phyloP scores from a whole-genome alignment of 495 filamentous ascomycete genomes.

The Geopyxis carbonaria region DNA sequence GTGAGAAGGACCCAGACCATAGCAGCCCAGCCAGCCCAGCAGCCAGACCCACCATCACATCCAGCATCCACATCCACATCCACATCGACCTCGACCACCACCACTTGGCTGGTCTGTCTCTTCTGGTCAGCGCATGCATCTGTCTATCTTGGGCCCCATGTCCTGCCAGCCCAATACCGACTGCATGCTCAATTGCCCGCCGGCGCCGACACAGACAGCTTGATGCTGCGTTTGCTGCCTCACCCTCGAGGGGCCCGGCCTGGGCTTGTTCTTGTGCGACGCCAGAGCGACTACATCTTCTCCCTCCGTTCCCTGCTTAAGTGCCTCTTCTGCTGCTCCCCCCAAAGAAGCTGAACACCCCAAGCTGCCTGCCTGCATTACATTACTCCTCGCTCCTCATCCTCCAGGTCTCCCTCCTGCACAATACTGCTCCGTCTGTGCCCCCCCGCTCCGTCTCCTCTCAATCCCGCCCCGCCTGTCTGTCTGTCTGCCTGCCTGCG shows the following conservation, averaged over 20 bases:
- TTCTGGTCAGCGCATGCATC: no score
- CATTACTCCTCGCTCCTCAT: neutral
- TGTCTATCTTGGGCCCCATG: no score
- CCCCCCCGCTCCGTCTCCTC: neutral
- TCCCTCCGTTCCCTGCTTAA: conserved; percentile 1
- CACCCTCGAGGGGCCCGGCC: neutral
- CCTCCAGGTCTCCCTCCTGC: neutral
- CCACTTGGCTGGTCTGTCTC: no score
- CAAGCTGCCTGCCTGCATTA: no score
- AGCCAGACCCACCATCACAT: no score
- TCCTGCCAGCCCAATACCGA: conserved; percentile 7
- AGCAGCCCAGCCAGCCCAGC: no score
- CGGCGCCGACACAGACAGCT: neutral
- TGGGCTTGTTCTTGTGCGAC: conserved; percentile 4
- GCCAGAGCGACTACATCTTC: no score
- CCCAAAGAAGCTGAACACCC: no score
- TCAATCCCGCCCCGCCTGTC: conserved; percentile 1
- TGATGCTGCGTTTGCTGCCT: conserved; percentile 4
- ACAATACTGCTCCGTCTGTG: neutral
- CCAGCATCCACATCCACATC: no score
- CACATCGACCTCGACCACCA: no score
- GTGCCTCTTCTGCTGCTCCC: neutral
- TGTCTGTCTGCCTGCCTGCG: conserved; percentile 3
- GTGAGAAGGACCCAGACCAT: no score
- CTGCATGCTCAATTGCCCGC: conserved; percentile 7